phyloP scores from a whole-genome alignment of 176 grass and related monocot genomes.

The maize (Zea mays) region DNA sequence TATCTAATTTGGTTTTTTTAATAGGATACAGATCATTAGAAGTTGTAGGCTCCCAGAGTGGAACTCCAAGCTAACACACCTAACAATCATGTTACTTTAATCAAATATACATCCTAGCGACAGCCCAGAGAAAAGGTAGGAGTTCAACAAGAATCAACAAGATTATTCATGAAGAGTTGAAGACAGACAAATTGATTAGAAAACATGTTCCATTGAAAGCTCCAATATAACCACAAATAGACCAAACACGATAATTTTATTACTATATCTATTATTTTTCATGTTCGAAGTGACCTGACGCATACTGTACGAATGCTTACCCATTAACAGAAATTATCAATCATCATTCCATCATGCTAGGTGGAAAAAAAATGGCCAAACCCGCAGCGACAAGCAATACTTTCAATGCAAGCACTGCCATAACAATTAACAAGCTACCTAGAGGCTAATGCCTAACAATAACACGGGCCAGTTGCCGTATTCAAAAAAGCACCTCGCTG shows the following conservation, averaged over 20 bases:
- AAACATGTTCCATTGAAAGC: neutral
- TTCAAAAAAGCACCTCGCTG: neutral
- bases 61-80: conserved; percentile 1
- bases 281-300: too few species aligned
- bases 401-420: neutral
- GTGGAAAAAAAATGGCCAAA: neutral
- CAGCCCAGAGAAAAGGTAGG: conserved; percentile 3
- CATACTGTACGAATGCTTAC: neutral
- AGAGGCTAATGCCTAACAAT: neutral
- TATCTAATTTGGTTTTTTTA: conserved; percentile 13
- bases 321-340: neutral
- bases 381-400: neutral
- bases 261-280: neutral
- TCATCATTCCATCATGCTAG: neutral
- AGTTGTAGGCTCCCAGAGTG: neutral
- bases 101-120: conserved; percentile 6
- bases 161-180: neutral
- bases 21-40: conserved; percentile 10
- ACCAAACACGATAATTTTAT: neutral
- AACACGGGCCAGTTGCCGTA: neutral
- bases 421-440: neutral
- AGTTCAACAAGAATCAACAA: conserved; percentile 1
- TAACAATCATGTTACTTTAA: neutral
- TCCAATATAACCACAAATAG: neutral
- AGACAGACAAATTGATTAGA: neutral